Conservation (phyloP, 441 rosid genomes). For the Cnidoscolus chayamansa region DNA sequence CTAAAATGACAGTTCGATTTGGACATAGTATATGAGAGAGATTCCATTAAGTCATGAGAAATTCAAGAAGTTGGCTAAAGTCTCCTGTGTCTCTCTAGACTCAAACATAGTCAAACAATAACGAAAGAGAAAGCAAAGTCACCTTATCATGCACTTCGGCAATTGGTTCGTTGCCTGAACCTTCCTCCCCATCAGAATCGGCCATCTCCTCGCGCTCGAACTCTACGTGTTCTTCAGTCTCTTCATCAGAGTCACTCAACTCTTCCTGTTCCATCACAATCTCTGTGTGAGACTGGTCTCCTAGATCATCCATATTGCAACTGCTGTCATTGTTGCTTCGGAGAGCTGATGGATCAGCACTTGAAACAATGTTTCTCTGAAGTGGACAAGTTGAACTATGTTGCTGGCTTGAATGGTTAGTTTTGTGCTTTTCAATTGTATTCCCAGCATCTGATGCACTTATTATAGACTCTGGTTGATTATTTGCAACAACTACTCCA, state of each 20-base stretch:
- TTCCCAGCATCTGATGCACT: slow-evolving; percentile 28
- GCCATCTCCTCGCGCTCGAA: slow-evolving; percentile 98
- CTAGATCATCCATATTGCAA: slow-evolving; percentile 37
- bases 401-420: slow-evolving; percentile 22
- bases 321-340: slow-evolving; percentile 31
- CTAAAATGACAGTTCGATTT: neutral
- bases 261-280: slow-evolving; percentile 99
- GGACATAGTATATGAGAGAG: neutral
- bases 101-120: slow-evolving; percentile 16
- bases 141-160: slow-evolving; percentile 59
- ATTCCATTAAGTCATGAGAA: neutral
- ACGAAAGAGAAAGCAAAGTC: slow-evolving; percentile 14
- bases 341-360: slow-evolving; percentile 28
- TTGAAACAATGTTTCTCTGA: slow-evolving; percentile 29
- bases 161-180: slow-evolving; percentile 46
- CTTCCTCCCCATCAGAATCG: slow-evolving; percentile 93
- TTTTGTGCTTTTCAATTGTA: slow-evolving; percentile 31
- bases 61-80: neutral
- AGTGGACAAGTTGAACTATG: slow-evolving; percentile 24
- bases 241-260: slow-evolving; percentile 96
- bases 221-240: slow-evolving; percentile 83
- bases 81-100: neutral
- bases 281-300: slow-evolving; percentile 62
- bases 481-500: slow-evolving; percentile 26
- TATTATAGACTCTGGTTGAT: slow-evolving; percentile 21